phyloP scores from a whole-genome alignment of 78 protist genomes.

The Neovahlkampfia damariscottae region DNA sequence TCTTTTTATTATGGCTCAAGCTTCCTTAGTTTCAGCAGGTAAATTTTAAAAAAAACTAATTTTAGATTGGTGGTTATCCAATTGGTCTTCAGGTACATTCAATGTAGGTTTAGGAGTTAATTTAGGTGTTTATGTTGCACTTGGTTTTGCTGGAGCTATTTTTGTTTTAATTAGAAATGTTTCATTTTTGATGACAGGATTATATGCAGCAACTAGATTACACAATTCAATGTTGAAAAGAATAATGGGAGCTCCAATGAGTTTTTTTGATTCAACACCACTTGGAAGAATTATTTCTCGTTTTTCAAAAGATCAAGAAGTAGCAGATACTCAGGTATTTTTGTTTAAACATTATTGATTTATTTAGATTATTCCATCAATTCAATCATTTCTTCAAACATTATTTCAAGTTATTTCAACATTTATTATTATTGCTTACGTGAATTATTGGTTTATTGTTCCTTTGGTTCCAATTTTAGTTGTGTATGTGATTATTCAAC shows the following conservation, averaged over 20 bases:
- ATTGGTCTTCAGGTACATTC: background rate
- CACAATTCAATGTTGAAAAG: conserved; percentile 18
- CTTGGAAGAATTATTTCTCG: conserved; percentile 91
- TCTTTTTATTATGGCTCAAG: background rate
- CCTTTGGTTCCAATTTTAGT: conserved; percentile 39
- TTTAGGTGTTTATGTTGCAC: background rate
- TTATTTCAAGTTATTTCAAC: conserved; percentile 11
- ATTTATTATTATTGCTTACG: conserved; percentile 24
- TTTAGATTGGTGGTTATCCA: conserved; percentile 16
- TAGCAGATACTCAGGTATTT: background rate
- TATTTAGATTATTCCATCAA: conserved; percentile 15
- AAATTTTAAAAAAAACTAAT: background rate
- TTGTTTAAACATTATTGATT: background rate
- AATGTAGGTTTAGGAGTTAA: background rate
- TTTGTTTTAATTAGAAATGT: background rate
- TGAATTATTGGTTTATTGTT: conserved; percentile 43
- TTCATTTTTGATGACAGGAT: conserved; percentile 5
- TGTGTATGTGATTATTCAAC: conserved; percentile 48
- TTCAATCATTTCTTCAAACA: conserved; percentile 4
- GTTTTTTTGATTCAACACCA: conserved; percentile 96
- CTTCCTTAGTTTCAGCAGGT: too few relatives aligned
- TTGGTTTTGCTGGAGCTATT: background rate
- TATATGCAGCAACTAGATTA: background rate
- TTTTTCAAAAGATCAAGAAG: conserved; percentile 61
- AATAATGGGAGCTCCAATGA: conserved; percentile 76